Percentiles rank a stretch among this genome's conserved stretches.
These are phyloP conservation scores for Verruconis gallopava DNA, from an alignment of 2,329 filamentous ascomycete species.

Conservation along the genomic window DNA sequence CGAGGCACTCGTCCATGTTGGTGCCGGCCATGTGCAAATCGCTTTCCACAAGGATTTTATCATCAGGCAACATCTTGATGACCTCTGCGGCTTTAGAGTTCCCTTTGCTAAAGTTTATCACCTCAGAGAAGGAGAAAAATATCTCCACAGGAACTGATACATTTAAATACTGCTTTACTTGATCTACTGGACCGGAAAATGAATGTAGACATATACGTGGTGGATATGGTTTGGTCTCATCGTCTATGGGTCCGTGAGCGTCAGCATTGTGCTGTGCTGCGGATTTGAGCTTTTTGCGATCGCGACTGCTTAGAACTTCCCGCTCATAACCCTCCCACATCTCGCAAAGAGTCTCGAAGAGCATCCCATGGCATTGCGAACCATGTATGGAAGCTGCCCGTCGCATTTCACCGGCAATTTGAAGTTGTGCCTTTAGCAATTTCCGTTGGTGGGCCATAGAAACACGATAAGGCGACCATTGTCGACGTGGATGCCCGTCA, in stretches of 20 bases:
- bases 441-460: conserved; percentile 54
- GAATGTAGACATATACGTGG: conserved; percentile 89
- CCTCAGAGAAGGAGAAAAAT: conserved; percentile 78
- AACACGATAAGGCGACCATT: conserved; percentile 55
- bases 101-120: conserved; percentile 59
- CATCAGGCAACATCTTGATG: conserved; percentile 60
- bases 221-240: conserved; percentile 52
- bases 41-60: conserved; percentile 74
- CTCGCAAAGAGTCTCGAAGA: conserved; percentile 51
- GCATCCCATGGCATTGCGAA: conserved; percentile 60
- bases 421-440: conserved; percentile 55
- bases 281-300: conserved; percentile 28
- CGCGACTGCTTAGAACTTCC: conserved; percentile 44
- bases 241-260: background rate
- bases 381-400: conserved; percentile 58
- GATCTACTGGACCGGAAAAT: conserved; percentile 66
- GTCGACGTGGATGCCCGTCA: conserved; percentile 56
- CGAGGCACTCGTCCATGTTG: conserved; percentile 64
- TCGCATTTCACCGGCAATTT: conserved; percentile 52
- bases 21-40: conserved; percentile 75
- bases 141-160: conserved; percentile 59
- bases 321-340: conserved; percentile 61
- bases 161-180: conserved; percentile 65
- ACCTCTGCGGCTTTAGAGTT: conserved; percentile 46
- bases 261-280: background rate